Base-by-base conservation (phyloP, 2,329 filamentous ascomycete species). In the Gnomoniopsis smithogilvyi region DNA sequence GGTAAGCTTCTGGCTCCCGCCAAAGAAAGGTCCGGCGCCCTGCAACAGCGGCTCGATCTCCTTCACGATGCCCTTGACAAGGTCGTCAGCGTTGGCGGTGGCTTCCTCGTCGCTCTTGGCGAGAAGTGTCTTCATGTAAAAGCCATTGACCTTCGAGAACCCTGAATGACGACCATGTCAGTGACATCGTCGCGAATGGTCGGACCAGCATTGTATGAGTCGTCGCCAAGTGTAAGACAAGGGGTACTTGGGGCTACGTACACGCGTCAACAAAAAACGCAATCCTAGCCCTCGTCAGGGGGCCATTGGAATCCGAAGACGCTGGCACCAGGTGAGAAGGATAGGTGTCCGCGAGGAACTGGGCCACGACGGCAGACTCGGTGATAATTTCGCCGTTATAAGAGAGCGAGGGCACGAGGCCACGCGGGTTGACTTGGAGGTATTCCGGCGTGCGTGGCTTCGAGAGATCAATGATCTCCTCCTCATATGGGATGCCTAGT, bases 361-460 rank as follows among this genome's bases (percentile, higher is more conserved):
- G 84, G 1, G 86, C 73, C n/a, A 94, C 85, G 62, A 94, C 83
- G 63, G 77, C 85, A 2, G 88, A 91, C 71, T 95, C 91, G 55
- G 83, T 85, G 67, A 95, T 78, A 69, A 90, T 87, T 63, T 89
- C 80, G 62, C 78, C 80, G 63, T 85, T 80, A 76, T 89, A 88
- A 24, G 82, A 80, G 58, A 95, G 74, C 0, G 85, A 76, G 0
- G 91, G 91, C 4, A 95, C 90, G 3, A 92, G 83, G 15, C 91
- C 91, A 58, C 90, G 85, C 64, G 90, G 90, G 76, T 94, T 93
- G 69, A 95, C 76, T 54, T 87, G 78, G 10, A 95, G 81, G 70
- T 94, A 95, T 78, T 87, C 90, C 41, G 83, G 77, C 30, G 88
- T 85, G 11, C 91, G 85, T 0, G 91, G 90, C 11, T 73, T 81